Evolutionary conservation across 2,329 filamentous ascomycete genomes (phyloP).

Genomic region (Tolypocladium sp.): DNA sequence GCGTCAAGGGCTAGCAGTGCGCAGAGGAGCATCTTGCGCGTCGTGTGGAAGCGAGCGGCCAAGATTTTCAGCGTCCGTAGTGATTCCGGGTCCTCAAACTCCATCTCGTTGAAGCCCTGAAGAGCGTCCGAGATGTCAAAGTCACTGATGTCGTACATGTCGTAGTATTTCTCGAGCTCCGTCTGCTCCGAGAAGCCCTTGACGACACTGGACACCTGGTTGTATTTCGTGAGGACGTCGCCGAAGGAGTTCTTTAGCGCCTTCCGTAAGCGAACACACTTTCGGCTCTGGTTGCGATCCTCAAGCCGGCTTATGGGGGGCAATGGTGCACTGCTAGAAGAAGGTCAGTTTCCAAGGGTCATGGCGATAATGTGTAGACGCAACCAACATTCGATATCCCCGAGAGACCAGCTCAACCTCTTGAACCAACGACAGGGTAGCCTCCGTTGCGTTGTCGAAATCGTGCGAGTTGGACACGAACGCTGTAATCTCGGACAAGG

Average conservation of each 20-base stretch:
- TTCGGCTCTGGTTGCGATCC: constrained; percentile 66
- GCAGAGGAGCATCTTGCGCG: constrained; percentile 80
- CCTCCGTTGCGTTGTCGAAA: constrained; percentile 68
- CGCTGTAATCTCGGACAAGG: constrained; percentile 56
- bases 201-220: constrained; percentile 58
- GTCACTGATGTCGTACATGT: constrained; percentile 74
- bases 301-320: constrained; percentile 91
- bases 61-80: constrained; percentile 72
- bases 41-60: constrained; percentile 68
- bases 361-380: background rate
- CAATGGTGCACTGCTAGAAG: constrained; percentile 66
- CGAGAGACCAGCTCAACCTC: constrained; percentile 93
- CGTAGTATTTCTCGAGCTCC: constrained; percentile 85
- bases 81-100: constrained; percentile 70
- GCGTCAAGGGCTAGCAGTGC: constrained; percentile 82
- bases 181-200: constrained; percentile 67
- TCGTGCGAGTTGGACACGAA: constrained; percentile 69
- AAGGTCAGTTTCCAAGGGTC: background rate
- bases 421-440: constrained; percentile 74
- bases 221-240: constrained; percentile 62
- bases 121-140: constrained; percentile 65
- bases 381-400: constrained; percentile 70
- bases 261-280: constrained; percentile 72
- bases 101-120: constrained; percentile 52
- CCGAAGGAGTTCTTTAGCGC: constrained; percentile 63